Conservation (phyloP, 352 stramenopile genomes). For the Aphanomyces euteiches region DNA sequence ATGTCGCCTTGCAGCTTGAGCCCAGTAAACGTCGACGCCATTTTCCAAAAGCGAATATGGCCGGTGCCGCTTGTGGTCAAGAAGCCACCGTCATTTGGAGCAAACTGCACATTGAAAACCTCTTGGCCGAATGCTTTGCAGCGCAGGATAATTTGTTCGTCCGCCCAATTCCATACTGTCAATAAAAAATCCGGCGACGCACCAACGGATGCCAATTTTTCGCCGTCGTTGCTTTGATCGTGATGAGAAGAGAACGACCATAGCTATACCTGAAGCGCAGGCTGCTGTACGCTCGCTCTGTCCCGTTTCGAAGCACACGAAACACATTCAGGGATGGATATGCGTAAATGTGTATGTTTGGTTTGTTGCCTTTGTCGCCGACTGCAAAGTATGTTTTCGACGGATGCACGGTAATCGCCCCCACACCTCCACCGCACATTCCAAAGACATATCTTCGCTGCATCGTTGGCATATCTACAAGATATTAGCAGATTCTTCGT, state of each 20-base stretch:
- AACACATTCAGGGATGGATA: conserved; percentile 75
- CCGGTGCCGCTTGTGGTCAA: conserved; percentile 90
- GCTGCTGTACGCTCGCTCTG: conserved; percentile 76
- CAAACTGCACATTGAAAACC: conserved; percentile 90
- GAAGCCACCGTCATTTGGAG: conserved; percentile 80
- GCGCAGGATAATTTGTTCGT: conserved; percentile 85
- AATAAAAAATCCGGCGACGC: conserved; percentile 86
- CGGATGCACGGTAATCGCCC: conserved; percentile 67
- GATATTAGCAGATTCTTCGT: neutral
- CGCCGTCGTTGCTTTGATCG: conserved; percentile 58
- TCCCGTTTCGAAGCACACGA: conserved; percentile 76
- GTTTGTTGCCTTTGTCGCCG: conserved; percentile 83
- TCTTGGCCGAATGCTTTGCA: conserved; percentile 95
- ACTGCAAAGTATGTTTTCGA: conserved; percentile 76
- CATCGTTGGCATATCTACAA: conserved; percentile 35
- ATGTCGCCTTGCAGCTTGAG: conserved; percentile 95
- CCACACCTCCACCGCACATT: conserved; percentile 57
- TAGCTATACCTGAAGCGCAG: conserved; percentile 48
- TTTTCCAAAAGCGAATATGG: conserved; percentile 95
- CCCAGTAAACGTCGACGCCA: conserved; percentile 94
- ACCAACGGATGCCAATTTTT: conserved; percentile 87
- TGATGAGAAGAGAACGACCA: conserved; percentile 28
- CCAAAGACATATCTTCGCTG: conserved; percentile 60
- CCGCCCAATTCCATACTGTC: conserved; percentile 91
- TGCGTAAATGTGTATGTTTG: conserved; percentile 83